Percentiles rank a stretch among this genome's conserved stretches.
These are phyloP conservation scores for Penicillium simplicissimum DNA, from an alignment of 495 filamentous ascomycete species.

Conservation along the genomic window DNA sequence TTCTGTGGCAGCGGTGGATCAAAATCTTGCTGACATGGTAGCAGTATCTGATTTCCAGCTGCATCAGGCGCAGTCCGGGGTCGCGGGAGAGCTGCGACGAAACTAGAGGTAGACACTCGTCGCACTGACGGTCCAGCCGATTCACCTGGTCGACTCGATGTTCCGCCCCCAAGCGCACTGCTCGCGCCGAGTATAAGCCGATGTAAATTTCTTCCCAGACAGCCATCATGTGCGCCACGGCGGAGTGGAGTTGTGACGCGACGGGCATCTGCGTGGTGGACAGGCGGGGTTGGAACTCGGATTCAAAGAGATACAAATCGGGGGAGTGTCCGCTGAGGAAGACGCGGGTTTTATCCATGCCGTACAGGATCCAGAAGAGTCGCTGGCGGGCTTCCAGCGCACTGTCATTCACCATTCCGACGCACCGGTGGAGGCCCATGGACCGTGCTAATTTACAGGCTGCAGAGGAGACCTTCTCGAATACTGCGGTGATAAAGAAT, in stretches of 20 bases:
- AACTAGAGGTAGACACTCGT: neutral
- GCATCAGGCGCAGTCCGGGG: slow-evolving; percentile 3
- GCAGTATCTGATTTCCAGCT: slow-evolving; percentile 1
- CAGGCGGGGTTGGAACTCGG: slow-evolving; percentile 1
- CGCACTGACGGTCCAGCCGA: slow-evolving; percentile 1
- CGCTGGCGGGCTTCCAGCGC: slow-evolving; percentile 3
- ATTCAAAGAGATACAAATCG: neutral
- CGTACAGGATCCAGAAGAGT: slow-evolving; percentile 2
- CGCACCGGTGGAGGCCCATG: neutral
- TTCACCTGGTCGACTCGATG: neutral
- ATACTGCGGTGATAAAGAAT: neutral
- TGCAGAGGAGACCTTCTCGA: slow-evolving; percentile 1
- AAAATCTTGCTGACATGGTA: slow-evolving; percentile 2
- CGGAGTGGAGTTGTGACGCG: neutral
- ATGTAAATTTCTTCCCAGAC: slow-evolving; percentile 1
- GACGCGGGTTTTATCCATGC: neutral
- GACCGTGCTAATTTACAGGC: neutral
- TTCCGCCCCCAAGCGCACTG: neutral
- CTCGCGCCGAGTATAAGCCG: neutral
- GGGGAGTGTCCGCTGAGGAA: slow-evolving; percentile 1
- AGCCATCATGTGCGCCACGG: neutral
- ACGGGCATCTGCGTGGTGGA: neutral
- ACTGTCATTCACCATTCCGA: neutral
- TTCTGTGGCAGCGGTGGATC: slow-evolving; percentile 1
- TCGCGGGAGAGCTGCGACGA: neutral